Evolutionary conservation across 1,284 basidiomycete genomes (phyloP).

Genomic region (Ceratobasidium sp.): DNA sequence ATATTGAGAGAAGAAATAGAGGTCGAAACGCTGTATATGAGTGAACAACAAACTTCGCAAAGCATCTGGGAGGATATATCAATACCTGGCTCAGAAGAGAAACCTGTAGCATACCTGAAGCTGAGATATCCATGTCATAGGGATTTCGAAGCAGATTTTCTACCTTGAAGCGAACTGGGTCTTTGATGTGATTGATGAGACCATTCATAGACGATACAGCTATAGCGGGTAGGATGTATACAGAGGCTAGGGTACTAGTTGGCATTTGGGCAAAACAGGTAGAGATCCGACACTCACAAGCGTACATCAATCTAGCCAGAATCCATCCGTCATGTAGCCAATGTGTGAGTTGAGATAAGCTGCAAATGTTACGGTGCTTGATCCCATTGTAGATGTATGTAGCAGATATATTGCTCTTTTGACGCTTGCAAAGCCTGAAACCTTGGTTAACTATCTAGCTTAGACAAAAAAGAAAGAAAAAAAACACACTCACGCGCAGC

Average conservation of each 20-base stretch:
- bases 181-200: not conserved
- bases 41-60: not conserved
- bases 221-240: not conserved
- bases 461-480: no score
- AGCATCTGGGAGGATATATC: not conserved
- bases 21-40: not conserved
- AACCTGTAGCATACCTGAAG: not conserved
- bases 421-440: no score
- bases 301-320: not conserved
- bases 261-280: not conserved
- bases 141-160: slow-evolving; percentile 5
- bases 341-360: no score
- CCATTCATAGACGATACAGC: not conserved
- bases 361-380: no score
- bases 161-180: not conserved
- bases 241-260: not conserved
- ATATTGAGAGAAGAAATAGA: no score
- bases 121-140: not conserved
- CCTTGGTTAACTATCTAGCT: no score
- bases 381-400: no score
- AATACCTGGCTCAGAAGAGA: not conserved
- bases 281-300: not conserved
- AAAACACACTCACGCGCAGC: no score
- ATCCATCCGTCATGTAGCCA: not conserved
- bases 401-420: no score